Evolutionary conservation across 176 grass and related monocot genomes (phyloP), one percentile per base, ranked within the genome.

Genomic region (Puya raimondii): DNA sequence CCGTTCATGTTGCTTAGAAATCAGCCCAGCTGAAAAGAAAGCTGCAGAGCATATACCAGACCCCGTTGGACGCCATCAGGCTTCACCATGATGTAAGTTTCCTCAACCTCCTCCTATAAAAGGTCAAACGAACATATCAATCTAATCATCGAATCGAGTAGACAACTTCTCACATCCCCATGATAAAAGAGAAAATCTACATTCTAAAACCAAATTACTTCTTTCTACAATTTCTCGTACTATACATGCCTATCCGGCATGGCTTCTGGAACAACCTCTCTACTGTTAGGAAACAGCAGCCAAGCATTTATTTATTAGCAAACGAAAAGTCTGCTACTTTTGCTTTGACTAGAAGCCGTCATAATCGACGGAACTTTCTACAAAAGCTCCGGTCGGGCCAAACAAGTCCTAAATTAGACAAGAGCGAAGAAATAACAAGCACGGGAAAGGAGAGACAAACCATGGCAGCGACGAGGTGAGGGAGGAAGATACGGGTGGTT

Each of bases 21-120:
- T 25, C 0, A 53, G 65, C 47, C 17, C 54, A 23, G 14, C 64
- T 63, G 4, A 29, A 13, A 82, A 3, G 23, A 70, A 73, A 51
- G 48, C 11, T 14, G 47, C n/a, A 13, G 16, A 65, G 65, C 50
- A 0, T 11, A 18, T 88, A 99, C 94, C 82, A 93, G 80, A 47
- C 87, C 80, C 12, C 94, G 94, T 67, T 99, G 94, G 65, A 99
- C 89, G 25, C 89, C 94, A 63, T 99, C 94, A 65, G 94, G 94
- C 79, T 99, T 93, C 64, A 99, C 68, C 94, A 99, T 99, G 77
- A 97, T 99, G 64, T 99, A 99, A 66, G 74, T 80, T 65, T 88
- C 86, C 78, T 99, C 94, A 72, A 91, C 78, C 54, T 75, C 75
- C 42, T 90, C 53, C 69, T 69, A 76, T 25, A 65, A 11, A 64